Evolutionary conservation across 2,329 filamentous ascomycete species (phyloP).

Genomic region (Curvularia verruculosa): DNA sequence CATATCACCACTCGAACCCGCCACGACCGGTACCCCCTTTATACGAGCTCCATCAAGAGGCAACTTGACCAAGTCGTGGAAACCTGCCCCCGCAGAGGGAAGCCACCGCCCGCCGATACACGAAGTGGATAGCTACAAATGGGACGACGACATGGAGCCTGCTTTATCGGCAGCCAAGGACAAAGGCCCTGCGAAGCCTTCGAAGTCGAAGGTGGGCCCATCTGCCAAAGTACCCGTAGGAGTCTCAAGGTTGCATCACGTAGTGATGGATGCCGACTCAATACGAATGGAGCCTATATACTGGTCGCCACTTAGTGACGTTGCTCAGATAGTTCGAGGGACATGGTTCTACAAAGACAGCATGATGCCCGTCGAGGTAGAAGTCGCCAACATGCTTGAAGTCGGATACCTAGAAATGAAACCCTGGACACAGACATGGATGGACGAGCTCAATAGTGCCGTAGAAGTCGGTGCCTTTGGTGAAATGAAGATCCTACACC

Average conservation of each 20-base stretch:
- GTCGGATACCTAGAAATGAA: slow-evolving; percentile 85
- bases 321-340: slow-evolving; percentile 78
- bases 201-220: slow-evolving; percentile 43
- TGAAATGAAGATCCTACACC: slow-evolving; percentile 88
- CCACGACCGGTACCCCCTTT: slow-evolving; percentile 59
- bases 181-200: slow-evolving; percentile 31
- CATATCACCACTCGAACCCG: slow-evolving; percentile 36
- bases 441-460: slow-evolving; percentile 86
- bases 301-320: slow-evolving; percentile 92
- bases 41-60: slow-evolving; percentile 56
- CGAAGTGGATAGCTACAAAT: slow-evolving; percentile 56
- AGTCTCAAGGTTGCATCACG: slow-evolving; percentile 85
- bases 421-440: slow-evolving; percentile 91
- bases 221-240: slow-evolving; percentile 77
- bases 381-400: slow-evolving; percentile 90
- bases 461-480: slow-evolving; percentile 87
- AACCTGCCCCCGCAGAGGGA: slow-evolving; percentile 30
- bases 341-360: slow-evolving; percentile 99
- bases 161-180: slow-evolving; percentile 40
- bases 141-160: slow-evolving; percentile 53
- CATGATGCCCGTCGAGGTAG: slow-evolving; percentile 85
- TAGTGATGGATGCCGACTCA: slow-evolving; percentile 70
- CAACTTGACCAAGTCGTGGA: slow-evolving; percentile 37
- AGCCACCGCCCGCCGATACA: slow-evolving; percentile 46
- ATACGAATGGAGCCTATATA: slow-evolving; percentile 93